Evolutionary conservation across 164 flowering plant species (phyloP), one percentile per base, ranked within the genome.

Genomic region (Macadamia tetraphylla): DNA sequence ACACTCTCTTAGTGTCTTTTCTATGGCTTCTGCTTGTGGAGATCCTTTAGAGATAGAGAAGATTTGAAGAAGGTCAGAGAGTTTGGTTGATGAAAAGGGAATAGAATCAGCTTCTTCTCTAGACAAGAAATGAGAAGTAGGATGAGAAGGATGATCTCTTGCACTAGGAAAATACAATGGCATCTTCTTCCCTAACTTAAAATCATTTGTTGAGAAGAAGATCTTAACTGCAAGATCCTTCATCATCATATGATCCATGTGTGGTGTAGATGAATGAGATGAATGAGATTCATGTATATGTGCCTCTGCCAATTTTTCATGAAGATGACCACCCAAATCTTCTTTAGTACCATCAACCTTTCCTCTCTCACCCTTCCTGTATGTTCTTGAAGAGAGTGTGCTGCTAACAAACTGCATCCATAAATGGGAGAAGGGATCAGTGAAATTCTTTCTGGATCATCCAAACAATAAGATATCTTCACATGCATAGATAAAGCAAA

Each of bases 11-110:
- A 89, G 80, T 4, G 95, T 87, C 9, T 77, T 29, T 59, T 70
- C 69, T 80, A 89, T 79, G 64, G 85, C 81, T 58, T 77, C 63
- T 31, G 85, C 91, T 74, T 85, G 82, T 0, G 81, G 76, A 13
- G 89, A 83, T 31, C 55, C 75, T 18, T 56, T 48, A 12, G 79
- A 32, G 60, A 85, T 43, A 0, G 83, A 75, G 77, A 82, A 86
- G 57, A 55, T 46, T 1, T 73, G 40, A 18, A 86, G 84, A 13
- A 85, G 69, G 62, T 68, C n/a, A 0, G 81, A 67, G 42, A 88
- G 77, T 12, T 81, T 29, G 44, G 57, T 4, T 1, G 67, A 67
- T 2, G 88, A 77, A 71, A 88, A 88, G 29, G 90, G 90, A 32
- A 86, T 82, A 0, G 78, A 63, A 3, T 77, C 67, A 0, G 86